Evolutionary conservation across 2,329 filamentous ascomycete species (phyloP).

Genomic region (Alternaria arborescens): DNA sequence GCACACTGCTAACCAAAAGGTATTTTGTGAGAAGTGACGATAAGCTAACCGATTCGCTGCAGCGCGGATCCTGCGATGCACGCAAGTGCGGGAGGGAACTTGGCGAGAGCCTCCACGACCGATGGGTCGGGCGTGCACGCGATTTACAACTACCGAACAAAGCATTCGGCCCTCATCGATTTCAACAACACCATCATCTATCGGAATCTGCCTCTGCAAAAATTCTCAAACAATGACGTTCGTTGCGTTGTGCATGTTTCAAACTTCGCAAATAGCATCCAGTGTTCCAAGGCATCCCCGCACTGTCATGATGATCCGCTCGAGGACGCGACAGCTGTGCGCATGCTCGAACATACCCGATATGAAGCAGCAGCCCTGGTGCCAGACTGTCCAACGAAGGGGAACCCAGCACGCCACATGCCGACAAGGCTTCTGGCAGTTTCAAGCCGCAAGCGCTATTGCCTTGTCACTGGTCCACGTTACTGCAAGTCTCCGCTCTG

Average conservation of each 20-base stretch:
- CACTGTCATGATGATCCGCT: background rate
- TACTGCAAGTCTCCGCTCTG: slow-evolving; percentile 29
- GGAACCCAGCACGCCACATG: slow-evolving; percentile 18
- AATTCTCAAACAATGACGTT: slow-evolving; percentile 2
- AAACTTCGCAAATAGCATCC: background rate
- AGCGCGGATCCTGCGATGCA: background rate
- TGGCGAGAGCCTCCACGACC: slow-evolving; percentile 8
- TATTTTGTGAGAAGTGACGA: background rate
- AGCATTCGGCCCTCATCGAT: background rate
- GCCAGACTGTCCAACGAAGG: slow-evolving; percentile 10
- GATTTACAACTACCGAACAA: background rate
- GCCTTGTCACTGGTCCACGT: slow-evolving; percentile 35
- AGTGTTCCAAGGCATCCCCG: slow-evolving; percentile 9
- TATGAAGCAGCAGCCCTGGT: slow-evolving; percentile 12
- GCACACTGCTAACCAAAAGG: background rate
- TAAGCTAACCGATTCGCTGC: slow-evolving; percentile 8
- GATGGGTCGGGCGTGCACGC: slow-evolving; percentile 16
- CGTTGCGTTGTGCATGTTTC: slow-evolving; percentile 9
- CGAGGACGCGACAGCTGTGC: slow-evolving; percentile 11
- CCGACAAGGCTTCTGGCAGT: slow-evolving; percentile 18
- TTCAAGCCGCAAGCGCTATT: slow-evolving; percentile 44
- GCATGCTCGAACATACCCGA: slow-evolving; percentile 18
- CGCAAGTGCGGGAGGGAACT: slow-evolving; percentile 8
- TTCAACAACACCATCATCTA: slow-evolving; percentile 1
- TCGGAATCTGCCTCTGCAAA: background rate